Conservation (phyloP, 345 rosid species). For the Populus nigra region DNA sequence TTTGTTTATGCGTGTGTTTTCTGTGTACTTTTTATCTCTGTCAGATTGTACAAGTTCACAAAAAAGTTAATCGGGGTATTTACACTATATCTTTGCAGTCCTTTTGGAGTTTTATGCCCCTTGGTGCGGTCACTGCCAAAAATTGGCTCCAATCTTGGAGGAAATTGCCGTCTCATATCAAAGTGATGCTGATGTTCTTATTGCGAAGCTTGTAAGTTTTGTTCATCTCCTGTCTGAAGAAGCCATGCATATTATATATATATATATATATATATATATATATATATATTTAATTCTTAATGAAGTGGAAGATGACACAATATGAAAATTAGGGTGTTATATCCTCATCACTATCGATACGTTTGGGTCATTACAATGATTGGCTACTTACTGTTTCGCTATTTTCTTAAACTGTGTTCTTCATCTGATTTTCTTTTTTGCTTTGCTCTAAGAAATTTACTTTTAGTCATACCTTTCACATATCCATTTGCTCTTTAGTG, state of each 20-base stretch:
- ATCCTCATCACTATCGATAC: background rate
- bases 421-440: background rate
- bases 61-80: too few species aligned
- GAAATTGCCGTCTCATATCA: conserved; percentile 76
- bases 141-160: conserved; percentile 88
- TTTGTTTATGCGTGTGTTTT: background rate
- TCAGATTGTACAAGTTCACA: background rate
- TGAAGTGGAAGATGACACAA: background rate
- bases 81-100: conserved; percentile 43
- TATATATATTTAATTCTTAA: background rate
- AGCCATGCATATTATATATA: background rate
- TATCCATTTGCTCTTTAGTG: background rate
- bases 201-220: conserved; percentile 77
- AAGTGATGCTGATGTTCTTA: conserved; percentile 56
- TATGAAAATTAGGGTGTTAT: background rate
- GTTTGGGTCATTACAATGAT: background rate
- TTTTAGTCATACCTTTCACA: background rate
- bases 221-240: background rate
- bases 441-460: background rate
- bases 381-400: background rate
- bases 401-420: background rate
- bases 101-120: conserved; percentile 93
- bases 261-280: background rate
- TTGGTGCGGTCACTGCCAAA: conserved; percentile 97
- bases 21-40: background rate